Evolutionary conservation across 2,329 filamentous ascomycete genomes (phyloP).

Genomic region (Aureobasidium sp.): DNA sequence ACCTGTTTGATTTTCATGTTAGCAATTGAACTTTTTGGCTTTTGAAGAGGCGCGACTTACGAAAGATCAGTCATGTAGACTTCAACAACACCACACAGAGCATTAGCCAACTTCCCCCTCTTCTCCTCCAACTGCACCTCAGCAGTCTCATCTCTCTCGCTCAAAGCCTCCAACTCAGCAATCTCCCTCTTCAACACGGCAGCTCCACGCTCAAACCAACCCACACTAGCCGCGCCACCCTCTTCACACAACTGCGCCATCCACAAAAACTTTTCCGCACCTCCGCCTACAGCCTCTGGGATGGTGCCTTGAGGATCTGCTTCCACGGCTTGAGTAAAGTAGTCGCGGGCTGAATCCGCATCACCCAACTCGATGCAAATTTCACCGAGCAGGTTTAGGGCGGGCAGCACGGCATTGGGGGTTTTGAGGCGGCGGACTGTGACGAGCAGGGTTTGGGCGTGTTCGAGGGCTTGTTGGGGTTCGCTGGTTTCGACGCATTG

Average conservation of each 20-base stretch:
- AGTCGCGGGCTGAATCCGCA: constrained; percentile 60
- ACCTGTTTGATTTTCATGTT: constrained; percentile 25
- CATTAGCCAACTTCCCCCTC: constrained; percentile 73
- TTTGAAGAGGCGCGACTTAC: constrained; percentile 32
- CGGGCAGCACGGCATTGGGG: constrained; percentile 43
- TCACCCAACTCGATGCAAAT: constrained; percentile 78
- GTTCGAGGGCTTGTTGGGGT: constrained; percentile 46
- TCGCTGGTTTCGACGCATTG: constrained; percentile 50
- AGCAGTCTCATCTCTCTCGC: constrained; percentile 26
- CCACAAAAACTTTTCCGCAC: constrained; percentile 90
- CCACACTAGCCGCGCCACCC: constrained; percentile 50
- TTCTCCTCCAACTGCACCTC: constrained; percentile 51
- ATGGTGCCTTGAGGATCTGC: constrained; percentile 68
- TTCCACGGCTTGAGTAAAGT: constrained; percentile 63
- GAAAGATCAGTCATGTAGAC: constrained; percentile 99
- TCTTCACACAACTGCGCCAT: constrained; percentile 76
- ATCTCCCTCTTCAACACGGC: constrained; percentile 64
- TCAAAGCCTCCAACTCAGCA: constrained; percentile 47
- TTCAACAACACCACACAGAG: constrained; percentile 85
- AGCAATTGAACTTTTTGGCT: neutral
- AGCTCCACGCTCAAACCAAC: constrained; percentile 60
- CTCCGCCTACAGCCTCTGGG: constrained; percentile 65
- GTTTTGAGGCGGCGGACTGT: constrained; percentile 29
- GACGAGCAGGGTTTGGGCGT: constrained; percentile 45
- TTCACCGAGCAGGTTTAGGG: constrained; percentile 69